Evolutionary conservation across 1,284 basidiomycete species (phyloP), one percentile per base, ranked within the genome.

Genomic region (Ceratobasidium sp.): DNA sequence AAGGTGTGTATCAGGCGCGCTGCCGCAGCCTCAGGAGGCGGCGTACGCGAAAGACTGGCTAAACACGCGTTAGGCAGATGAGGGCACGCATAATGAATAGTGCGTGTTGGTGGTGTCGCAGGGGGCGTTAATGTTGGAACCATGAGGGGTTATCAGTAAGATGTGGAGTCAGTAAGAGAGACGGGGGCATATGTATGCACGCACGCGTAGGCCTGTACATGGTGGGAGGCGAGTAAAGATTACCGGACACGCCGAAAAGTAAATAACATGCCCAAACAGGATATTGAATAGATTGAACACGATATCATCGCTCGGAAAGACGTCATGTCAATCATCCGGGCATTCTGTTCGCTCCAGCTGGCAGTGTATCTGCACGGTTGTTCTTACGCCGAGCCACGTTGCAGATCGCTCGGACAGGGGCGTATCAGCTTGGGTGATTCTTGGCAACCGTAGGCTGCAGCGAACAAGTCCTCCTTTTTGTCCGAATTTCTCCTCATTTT

Each of bases 1-100:
- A 95, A 87, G 4, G 92, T 91, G 83, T 95, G 94, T 23, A 70
- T 70, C 26, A 80, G 71, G 49, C 70, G 60, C 7, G 80, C 69
- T 23, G 55, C 69, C 6, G 69, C 69, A 23, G 69, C 20, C 56
- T 72, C 69, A n/a, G 69, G 69, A 13, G 69, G 69, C 40, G 69
- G 69, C 9, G 53, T 72, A 12, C 55, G 69, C 42, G 69, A 72
- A 4, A 72, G 40, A 60, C 55, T 72, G 10, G 69, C 69, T 72
- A 72, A 60, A 26, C 69, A 72, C n/a, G 69, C 69, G n/a, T 60
- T 49, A 3, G 69, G 69, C n/a, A 72, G 39, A 53, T 72, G 69
- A 23, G 69, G 69, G 55, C 69, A 72, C n/a, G 55, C 69, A 46
- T 72, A 72, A 40, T 72, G 69, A 20, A 72, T 46, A n/a, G 68